Evolutionary conservation across 768 basidiomycete genomes (phyloP), one percentile per base, ranked within the genome.

Genomic region (Hysterangium stoloniferum): DNA sequence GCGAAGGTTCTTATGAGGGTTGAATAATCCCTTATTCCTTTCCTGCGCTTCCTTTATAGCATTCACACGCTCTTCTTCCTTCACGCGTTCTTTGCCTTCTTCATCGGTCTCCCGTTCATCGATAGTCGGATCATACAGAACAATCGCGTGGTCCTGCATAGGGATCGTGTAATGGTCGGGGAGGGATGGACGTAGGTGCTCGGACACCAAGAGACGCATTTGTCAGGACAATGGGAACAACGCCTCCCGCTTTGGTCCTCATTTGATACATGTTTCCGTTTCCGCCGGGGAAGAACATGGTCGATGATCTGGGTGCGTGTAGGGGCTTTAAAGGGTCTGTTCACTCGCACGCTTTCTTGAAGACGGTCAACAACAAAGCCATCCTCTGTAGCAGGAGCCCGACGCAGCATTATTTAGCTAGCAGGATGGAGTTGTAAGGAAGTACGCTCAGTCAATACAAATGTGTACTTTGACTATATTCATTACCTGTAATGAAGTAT

Each of bases 61-160:
- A 48, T 72, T 76, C 54, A 75, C 76, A 61, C 77, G 85, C 28
- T 72, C 78, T 60, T 86, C 85, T 59, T 85, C 80, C 61, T 82
- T 84, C 59, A 84, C 77, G 32, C 86, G 71, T 52, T 81, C 83
- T 62, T 72, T 79, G 58, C 75, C 74, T 62, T 92, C 91, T 59
- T 92, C 86, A 60, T 91, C 87, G 0, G 91, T 91, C 65, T 94
- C 92, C 56, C 85, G 71, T 61, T 88, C 85, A 61, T 99, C 93
- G 41, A 95, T 82, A 0, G 96, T 98, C 1, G 96, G 96, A 60
- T 98, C 96, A 62, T 90, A 99, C 12, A 97, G 68, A 2, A 99
- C 95, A 54, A 99, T 96, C 1, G 95, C 93, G 66, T 97, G 94
- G 59, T 98, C 93, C 44, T 87, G 82, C 88, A 99, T 94, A 1